phyloP scores from a whole-genome alignment of 2,329 filamentous ascomycete genomes.

The Cadophora luteo-olivacea region DNA sequence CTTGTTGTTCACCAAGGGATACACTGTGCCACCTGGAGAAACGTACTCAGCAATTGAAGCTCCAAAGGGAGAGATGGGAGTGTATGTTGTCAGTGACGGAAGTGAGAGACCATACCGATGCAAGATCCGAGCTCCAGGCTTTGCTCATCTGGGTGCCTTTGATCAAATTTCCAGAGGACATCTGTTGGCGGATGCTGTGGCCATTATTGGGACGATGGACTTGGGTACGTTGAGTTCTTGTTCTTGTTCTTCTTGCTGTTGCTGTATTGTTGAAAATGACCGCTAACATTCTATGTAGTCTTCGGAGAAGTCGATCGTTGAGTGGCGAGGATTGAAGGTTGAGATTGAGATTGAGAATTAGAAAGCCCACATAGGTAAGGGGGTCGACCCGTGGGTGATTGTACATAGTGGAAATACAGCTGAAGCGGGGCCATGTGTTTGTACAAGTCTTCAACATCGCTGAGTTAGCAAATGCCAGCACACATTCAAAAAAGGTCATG shows the following conservation, averaged over 20 bases:
- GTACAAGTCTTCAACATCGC: slow-evolving; percentile 34
- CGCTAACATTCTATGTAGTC: slow-evolving; percentile 38
- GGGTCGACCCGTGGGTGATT: slow-evolving; percentile 27
- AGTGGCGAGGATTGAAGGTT: slow-evolving; percentile 24
- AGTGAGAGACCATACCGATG: slow-evolving; percentile 96
- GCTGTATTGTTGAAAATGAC: slow-evolving; percentile 27
- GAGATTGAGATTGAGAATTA: slow-evolving; percentile 8
- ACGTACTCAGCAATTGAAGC: slow-evolving; percentile 98
- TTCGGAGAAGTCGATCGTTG: slow-evolving; percentile 59
- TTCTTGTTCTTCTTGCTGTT: neutral
- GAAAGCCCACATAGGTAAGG: slow-evolving; percentile 21
- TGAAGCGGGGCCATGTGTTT: slow-evolving; percentile 33
- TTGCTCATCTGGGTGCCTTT: slow-evolving; percentile 92
- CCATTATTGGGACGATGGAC: slow-evolving; percentile 92
- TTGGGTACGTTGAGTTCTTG: slow-evolving; percentile 63
- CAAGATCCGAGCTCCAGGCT: slow-evolving; percentile 96
- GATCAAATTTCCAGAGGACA: slow-evolving; percentile 94
- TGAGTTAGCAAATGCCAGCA: slow-evolving; percentile 39
- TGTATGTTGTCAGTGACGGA: slow-evolving; percentile 94
- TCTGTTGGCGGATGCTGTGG: slow-evolving; percentile 93
- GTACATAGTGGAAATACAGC: slow-evolving; percentile 33
- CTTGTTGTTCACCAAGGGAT: slow-evolving; percentile 97
- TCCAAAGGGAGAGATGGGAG: slow-evolving; percentile 99
- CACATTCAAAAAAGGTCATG: slow-evolving; percentile 14
- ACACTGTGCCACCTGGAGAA: slow-evolving; percentile 94